phyloP scores from a whole-genome alignment of 2,329 filamentous ascomycete species.

The Penicillium sp. region DNA sequence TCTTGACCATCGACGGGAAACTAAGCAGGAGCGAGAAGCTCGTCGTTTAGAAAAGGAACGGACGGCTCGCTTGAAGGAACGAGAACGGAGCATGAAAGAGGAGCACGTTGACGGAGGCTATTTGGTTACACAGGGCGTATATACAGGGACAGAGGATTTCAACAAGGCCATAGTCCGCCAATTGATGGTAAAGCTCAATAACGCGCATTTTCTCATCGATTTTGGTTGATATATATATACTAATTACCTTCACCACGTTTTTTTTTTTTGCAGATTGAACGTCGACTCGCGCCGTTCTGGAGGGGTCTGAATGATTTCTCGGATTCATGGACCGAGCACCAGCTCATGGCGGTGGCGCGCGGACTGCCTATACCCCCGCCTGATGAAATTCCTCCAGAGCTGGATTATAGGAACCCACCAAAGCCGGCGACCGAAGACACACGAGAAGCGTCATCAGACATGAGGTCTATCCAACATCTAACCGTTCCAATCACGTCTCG shows the following conservation, averaged over 20 bases:
- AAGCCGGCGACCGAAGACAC: slow-evolving; percentile 44
- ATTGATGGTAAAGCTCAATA: slow-evolving; percentile 70
- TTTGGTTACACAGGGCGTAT: slow-evolving; percentile 91
- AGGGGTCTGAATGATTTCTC: slow-evolving; percentile 88
- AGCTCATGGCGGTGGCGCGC: slow-evolving; percentile 88
- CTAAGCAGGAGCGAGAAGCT: slow-evolving; percentile 87
- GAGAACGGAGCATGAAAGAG: slow-evolving; percentile 86
- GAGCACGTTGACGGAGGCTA: slow-evolving; percentile 95
- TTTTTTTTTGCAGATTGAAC: slow-evolving; percentile 76
- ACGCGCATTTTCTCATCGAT: too few species aligned
- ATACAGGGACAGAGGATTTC: slow-evolving; percentile 91
- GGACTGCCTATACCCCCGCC: slow-evolving; percentile 82
- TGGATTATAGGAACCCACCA: slow-evolving; percentile 58
- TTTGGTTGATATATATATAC: too few species aligned
- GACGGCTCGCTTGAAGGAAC: slow-evolving; percentile 74
- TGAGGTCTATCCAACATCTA: slow-evolving; percentile 68
- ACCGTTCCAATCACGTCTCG: slow-evolving; percentile 79
- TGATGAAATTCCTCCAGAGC: slow-evolving; percentile 78
- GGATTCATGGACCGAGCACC: slow-evolving; percentile 88
- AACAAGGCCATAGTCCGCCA: slow-evolving; percentile 87
- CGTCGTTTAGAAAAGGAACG: slow-evolving; percentile 83
- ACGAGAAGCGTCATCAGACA: slow-evolving; percentile 59
- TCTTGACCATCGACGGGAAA: slow-evolving; percentile 74
- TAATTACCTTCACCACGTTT: too few species aligned
- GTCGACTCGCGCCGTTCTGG: slow-evolving; percentile 93